Base-by-base conservation (phyloP, 352 stramenopile genomes). In the Pythium aphanidermatum region DNA sequence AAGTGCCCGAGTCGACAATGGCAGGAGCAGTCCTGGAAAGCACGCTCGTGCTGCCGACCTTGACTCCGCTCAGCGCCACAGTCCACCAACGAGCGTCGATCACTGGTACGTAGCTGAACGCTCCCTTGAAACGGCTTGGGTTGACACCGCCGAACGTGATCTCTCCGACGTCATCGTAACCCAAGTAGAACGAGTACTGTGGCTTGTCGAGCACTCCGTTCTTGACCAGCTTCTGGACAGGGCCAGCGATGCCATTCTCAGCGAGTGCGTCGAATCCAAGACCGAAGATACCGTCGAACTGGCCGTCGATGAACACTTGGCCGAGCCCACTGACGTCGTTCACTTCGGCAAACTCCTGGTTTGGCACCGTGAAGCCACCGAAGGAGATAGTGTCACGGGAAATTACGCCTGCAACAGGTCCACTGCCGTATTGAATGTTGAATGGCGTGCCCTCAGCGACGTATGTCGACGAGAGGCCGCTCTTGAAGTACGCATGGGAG, bases 211-310 rank as follows among this genome's bases (percentile, higher is more conserved):
- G 59, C 24, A 83, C 45, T 3, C 79, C 81, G 42, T 90, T 64
- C 41, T 96, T 74, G 27, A 99, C 78, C 40, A 98, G 76, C 42
- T 92, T 83, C 37, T 98, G 79, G 65, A 99, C 98, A 3, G 95
- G 90, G 5, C 96, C 98, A 44, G 83, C 83, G 1, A 96, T 65
- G 54, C 92, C 76, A 47, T 94, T 86, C 13, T 98, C 87, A 41
- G 74, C 92, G 58, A 99, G 95, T 6, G 77, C 70, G 51, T 96
- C 88, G 53, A 98, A 99, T 23, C 83, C 96, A 13, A 99, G 63
- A 33, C 96, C 96, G 41, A 98, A 86, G 55, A 99, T 98, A 23
- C 96, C 96, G 68, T 99, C 96, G 65, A 99, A 99, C 37, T 98
- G 97, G 51, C 93, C 95, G 13, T 98, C 48, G 21, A 85, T 90